These are phyloP conservation scores for Lasiodiplodia hormozganensis DNA, from an alignment of 2,329 filamentous ascomycete species.

Conservation along the genomic window DNA sequence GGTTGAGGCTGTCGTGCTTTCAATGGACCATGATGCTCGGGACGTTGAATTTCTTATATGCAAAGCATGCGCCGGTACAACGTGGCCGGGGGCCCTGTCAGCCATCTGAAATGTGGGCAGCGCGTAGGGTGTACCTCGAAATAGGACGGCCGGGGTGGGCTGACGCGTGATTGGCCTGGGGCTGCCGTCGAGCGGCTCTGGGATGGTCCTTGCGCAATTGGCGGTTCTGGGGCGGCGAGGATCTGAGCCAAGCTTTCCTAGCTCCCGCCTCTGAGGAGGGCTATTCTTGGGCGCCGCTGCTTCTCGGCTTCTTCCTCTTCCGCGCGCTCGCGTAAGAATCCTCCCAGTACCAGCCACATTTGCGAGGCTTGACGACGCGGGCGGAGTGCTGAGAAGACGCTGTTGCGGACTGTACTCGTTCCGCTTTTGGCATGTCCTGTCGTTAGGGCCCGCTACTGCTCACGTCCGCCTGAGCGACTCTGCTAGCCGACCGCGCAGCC, in stretches of 20 bases:
- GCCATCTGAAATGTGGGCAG: slow-evolving; percentile 2
- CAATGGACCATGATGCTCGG: slow-evolving; percentile 19
- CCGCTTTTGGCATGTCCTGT: background rate
- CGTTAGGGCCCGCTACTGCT: background rate
- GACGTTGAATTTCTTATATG: slow-evolving; percentile 16
- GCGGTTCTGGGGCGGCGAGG: background rate
- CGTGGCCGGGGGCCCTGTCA: slow-evolving; percentile 1
- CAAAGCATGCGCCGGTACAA: slow-evolving; percentile 13
- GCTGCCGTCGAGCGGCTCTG: slow-evolving; percentile 8
- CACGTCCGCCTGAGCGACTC: background rate
- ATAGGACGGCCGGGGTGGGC: slow-evolving; percentile 9
- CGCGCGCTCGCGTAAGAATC: slow-evolving; percentile 7
- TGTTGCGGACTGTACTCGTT: background rate
- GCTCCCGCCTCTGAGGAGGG: slow-evolving; percentile 5
- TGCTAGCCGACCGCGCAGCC: background rate
- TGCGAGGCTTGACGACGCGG: background rate
- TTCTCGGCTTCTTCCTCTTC: background rate
- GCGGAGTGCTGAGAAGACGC: slow-evolving; percentile 10
- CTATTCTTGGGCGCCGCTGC: slow-evolving; percentile 16
- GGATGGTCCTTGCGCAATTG: slow-evolving; percentile 22
- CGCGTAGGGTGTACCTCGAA: slow-evolving; percentile 25
- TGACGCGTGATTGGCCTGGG: background rate
- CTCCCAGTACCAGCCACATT: slow-evolving; percentile 1
- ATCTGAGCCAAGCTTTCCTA: slow-evolving; percentile 26
- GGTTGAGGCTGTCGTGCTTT: slow-evolving; percentile 18